phyloP scores from a whole-genome alignment of 352 stramenopile genomes.

The Globisporangium takayamanum region DNA sequence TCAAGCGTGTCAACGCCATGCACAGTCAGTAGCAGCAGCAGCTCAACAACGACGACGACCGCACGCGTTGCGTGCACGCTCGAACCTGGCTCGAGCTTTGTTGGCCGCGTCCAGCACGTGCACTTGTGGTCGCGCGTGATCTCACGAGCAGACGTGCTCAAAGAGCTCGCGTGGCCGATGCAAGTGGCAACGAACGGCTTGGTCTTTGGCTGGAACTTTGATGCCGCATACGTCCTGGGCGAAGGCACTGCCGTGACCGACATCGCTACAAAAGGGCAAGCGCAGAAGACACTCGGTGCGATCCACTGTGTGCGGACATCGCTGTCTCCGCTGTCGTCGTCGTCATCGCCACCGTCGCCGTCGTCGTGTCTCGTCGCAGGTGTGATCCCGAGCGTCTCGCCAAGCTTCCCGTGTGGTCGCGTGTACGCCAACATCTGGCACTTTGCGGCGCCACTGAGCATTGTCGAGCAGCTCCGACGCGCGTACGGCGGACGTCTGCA shows the following conservation, averaged over 20 bases:
- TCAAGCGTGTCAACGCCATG: constrained; percentile 5
- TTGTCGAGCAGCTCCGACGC: constrained; percentile 24
- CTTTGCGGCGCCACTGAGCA: constrained; percentile 32
- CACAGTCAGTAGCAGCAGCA: constrained; percentile 1
- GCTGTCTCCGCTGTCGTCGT: neutral
- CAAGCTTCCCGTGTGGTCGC: constrained; percentile 48
- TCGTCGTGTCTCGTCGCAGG: constrained; percentile 25
- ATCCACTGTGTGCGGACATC: constrained; percentile 20
- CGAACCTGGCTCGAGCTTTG: constrained; percentile 20
- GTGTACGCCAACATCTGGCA: constrained; percentile 72
- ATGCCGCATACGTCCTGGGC: constrained; percentile 20
- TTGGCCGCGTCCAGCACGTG: constrained; percentile 49
- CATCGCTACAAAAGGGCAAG: constrained; percentile 39
- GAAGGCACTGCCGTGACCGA: constrained; percentile 30
- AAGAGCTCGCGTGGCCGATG: constrained; percentile 50
- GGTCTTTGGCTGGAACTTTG: constrained; percentile 64
- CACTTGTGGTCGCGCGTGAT: constrained; percentile 52
- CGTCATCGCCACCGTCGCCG: neutral
- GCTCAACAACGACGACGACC: neutral
- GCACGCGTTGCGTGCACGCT: constrained; percentile 21
- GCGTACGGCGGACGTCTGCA: constrained; percentile 63
- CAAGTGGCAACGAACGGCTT: constrained; percentile 45
- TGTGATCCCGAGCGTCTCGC: constrained; percentile 30
- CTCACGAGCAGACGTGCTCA: constrained; percentile 36
- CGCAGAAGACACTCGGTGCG: constrained; percentile 32